Evolutionary conservation across 257 asterid species (phyloP), one percentile per base, ranked within the genome.

Genomic region (Solanum bukasovii): DNA sequence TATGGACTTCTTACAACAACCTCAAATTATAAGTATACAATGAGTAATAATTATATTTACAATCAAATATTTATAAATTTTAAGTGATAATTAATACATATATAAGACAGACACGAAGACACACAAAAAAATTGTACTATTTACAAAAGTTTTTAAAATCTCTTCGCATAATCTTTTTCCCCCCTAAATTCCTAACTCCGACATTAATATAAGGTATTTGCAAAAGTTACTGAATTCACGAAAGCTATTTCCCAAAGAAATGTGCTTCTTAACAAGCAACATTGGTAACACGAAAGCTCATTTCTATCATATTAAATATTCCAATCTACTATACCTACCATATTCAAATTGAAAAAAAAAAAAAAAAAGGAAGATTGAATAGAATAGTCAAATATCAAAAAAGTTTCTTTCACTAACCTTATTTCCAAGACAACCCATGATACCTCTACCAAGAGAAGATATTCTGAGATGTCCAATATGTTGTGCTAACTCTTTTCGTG

Each of bases 341-440:
- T 25, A n/a, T 40, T n/a, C 37, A 29, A 29, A 40, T 40, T 40
- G 8, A 2, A 68, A 29, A 29, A 68, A 29, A 18, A 1, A 1
- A 13, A 67, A 68, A 68, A 18, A 1, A 29, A 13, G 27, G 2
- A 1, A 9, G 12, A 63, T 9, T 20, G 61, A 20, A 59, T 20
- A 21, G 27, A 5, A 14, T 44, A 14, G 49, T 13, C n/a, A 72
- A 87, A 61, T 21, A 88, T 52, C 3, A 77, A 9, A 52, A 86
- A 34, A 44, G 33, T 59, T 12, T 27, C 13, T 31, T 21, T 11
- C 81, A 89, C 83, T 7, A 56, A 96, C 99, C 99, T 97, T 97
- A 87, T 97, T 97, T 40, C 99, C 98, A 44, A 97, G 94, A 90
- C 78, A 94, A 13, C 99, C 99, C 99, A 97, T 95, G 91, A 97